These are phyloP conservation scores for Leishmania aethiopica DNA, from an alignment of 208 protist genomes.

Conservation along the genomic window DNA sequence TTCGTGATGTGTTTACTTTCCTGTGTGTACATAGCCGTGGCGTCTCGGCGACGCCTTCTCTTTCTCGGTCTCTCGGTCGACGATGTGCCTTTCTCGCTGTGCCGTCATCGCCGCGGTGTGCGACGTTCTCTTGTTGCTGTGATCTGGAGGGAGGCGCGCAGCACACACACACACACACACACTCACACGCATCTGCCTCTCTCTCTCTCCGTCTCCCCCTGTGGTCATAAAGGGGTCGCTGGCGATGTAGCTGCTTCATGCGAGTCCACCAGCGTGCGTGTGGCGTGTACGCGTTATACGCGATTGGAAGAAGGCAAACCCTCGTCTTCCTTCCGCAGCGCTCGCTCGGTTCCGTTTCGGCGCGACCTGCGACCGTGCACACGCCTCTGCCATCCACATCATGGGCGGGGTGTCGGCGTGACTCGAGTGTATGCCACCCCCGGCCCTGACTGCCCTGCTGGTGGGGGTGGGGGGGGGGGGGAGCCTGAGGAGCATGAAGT, in stretches of 20 bases:
- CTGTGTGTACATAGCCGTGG: slow-evolving; percentile 1
- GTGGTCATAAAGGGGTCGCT: background rate
- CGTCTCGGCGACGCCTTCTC: background rate
- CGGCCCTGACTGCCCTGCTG: background rate
- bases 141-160: background rate
- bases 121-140: background rate
- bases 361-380: no score
- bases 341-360: no score
- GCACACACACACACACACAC: background rate
- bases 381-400: no score
- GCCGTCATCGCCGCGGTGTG: background rate
- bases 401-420: background rate
- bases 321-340: background rate
- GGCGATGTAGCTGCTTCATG: background rate
- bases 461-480: no score
- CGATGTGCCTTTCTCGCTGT: background rate
- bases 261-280: background rate
- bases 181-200: background rate
- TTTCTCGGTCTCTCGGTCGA: background rate
- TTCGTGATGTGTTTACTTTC: background rate
- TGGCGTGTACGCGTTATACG: background rate
- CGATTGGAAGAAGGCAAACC: background rate
- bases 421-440: background rate
- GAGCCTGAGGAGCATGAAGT: no score
- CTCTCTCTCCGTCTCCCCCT: background rate